A percentile compares a stretch with the other conserved stretches of the same genome.
Evolutionary conservation across 2,329 filamentous ascomycete species (phyloP).

Genomic region (Phyllosticta citriasiana): DNA sequence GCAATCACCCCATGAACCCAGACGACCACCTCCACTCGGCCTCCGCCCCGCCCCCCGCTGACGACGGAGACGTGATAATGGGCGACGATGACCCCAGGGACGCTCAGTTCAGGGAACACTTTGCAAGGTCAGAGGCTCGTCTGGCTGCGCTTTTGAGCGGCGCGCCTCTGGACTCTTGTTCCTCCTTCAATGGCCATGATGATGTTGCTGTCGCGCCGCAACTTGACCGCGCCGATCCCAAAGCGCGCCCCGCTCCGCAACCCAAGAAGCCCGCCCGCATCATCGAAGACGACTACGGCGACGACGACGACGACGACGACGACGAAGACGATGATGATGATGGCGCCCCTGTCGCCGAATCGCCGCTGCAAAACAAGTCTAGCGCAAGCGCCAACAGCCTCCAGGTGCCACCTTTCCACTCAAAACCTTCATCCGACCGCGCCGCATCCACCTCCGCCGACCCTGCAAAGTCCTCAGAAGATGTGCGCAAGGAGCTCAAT

Average conservation of each 20-base stretch:
- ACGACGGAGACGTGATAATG: slow-evolving; percentile 30
- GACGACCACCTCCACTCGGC: slow-evolving; percentile 31
- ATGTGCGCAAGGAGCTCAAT: slow-evolving; percentile 86
- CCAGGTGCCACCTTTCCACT: slow-evolving; percentile 58
- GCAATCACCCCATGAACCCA: slow-evolving; percentile 33
- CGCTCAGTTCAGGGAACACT: slow-evolving; percentile 63
- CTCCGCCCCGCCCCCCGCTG: slow-evolving; percentile 26
- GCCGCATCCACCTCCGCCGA: slow-evolving; percentile 43
- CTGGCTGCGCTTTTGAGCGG: slow-evolving; percentile 64
- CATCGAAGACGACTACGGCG: slow-evolving; percentile 78
- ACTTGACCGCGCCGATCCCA: slow-evolving; percentile 27
- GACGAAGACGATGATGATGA: slow-evolving; percentile 28
- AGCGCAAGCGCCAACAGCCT: slow-evolving; percentile 45
- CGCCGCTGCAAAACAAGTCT: slow-evolving; percentile 41
- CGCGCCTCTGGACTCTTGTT: slow-evolving; percentile 14
- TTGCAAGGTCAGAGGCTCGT: slow-evolving; percentile 64
- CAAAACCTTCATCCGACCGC: slow-evolving; percentile 49
- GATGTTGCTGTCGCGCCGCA: slow-evolving; percentile 13
- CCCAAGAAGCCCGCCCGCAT: slow-evolving; percentile 66
- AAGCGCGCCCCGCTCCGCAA: slow-evolving; percentile 38
- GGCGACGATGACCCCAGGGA: slow-evolving; percentile 38
- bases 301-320: slow-evolving; percentile 67
- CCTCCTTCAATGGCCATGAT: not conserved
- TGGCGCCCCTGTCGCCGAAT: slow-evolving; percentile 27
- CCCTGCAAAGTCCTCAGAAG: slow-evolving; percentile 63